Evolutionary conservation across 225 moss, liverwort and hornwort species (phyloP).

Genomic region (Sphagnum contortum): DNA sequence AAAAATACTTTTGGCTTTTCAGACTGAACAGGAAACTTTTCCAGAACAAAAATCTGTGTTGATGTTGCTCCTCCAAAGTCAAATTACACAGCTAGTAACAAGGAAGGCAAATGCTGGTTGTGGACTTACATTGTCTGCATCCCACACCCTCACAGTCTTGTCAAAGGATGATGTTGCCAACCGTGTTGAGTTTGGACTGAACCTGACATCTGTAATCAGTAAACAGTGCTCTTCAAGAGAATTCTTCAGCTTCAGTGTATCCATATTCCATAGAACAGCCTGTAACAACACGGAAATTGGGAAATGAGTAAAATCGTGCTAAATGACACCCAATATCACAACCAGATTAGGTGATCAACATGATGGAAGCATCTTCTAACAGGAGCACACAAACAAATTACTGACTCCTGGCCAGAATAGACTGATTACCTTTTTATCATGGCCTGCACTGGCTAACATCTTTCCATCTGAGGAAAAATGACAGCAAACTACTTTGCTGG

Average conservation of each 20-base stretch:
- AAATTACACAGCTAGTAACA: neutral
- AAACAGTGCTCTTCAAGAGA: constrained; percentile 95
- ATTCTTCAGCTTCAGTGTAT: constrained; percentile 87
- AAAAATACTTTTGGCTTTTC: neutral
- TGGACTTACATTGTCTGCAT: constrained; percentile 81
- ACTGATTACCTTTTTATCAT: constrained; percentile 75
- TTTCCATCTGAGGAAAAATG: constrained; percentile 98
- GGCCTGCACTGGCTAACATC: constrained; percentile 93
- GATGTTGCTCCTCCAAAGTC: neutral
- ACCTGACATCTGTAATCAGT: constrained; percentile 92
- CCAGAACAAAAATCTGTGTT: no score
- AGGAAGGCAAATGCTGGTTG: neutral
- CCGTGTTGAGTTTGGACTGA: constrained; percentile 93
- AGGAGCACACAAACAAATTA: neutral
- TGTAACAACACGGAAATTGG: constrained; percentile 6
- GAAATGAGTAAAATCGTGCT: no score
- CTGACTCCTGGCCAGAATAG: neutral
- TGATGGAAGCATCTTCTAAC: no score
- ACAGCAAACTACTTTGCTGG: constrained; percentile 94
- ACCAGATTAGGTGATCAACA: no score
- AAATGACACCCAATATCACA: no score
- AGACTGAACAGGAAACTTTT: neutral
- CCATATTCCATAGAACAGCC: constrained; percentile 99
- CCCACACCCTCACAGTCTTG: constrained; percentile 98
- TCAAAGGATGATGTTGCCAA: constrained; percentile 96